phyloP scores from a whole-genome alignment of 352 stramenopile species.

The Halophytophthora polymorphica region DNA sequence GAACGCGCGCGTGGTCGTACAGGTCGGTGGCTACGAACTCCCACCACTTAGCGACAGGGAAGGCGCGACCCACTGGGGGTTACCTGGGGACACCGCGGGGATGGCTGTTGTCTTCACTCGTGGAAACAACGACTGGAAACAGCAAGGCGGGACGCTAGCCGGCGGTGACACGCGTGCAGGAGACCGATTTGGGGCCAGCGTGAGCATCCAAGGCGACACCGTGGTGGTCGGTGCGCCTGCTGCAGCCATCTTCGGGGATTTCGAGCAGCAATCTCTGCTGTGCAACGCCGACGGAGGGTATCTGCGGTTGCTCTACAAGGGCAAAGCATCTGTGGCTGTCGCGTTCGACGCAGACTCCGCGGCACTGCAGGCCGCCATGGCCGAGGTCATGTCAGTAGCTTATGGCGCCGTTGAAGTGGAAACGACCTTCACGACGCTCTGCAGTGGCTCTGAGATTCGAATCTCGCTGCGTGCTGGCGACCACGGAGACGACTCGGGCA shows the following conservation, averaged over 20 bases:
- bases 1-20: slow-evolving; percentile 47
- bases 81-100: slow-evolving; percentile 55
- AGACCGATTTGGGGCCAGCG: slow-evolving; percentile 74
- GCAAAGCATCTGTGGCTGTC: slow-evolving; percentile 49
- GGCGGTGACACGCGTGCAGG: slow-evolving; percentile 55
- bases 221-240: slow-evolving; percentile 63
- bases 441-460: slow-evolving; percentile 43
- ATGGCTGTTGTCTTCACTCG: slow-evolving; percentile 67
- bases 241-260: slow-evolving; percentile 67
- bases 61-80: slow-evolving; percentile 39
- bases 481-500: slow-evolving; percentile 47
- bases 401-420: slow-evolving; percentile 50
- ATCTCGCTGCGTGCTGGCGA: slow-evolving; percentile 56
- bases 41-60: slow-evolving; percentile 25
- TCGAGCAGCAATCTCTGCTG: slow-evolving; percentile 65
- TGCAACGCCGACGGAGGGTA: slow-evolving; percentile 75
- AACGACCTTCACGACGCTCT: slow-evolving; percentile 51
- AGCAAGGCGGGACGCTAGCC: slow-evolving; percentile 55
- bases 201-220: slow-evolving; percentile 51
- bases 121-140: slow-evolving; percentile 69
- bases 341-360: slow-evolving; percentile 53
- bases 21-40: slow-evolving; percentile 50
- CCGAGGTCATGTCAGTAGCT: slow-evolving; percentile 52
- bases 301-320: slow-evolving; percentile 61
- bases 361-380: slow-evolving; percentile 48